Base-by-base conservation (phyloP, 2,329 filamentous ascomycete species). In the Chrysoporthe deuterocubensis region DNA sequence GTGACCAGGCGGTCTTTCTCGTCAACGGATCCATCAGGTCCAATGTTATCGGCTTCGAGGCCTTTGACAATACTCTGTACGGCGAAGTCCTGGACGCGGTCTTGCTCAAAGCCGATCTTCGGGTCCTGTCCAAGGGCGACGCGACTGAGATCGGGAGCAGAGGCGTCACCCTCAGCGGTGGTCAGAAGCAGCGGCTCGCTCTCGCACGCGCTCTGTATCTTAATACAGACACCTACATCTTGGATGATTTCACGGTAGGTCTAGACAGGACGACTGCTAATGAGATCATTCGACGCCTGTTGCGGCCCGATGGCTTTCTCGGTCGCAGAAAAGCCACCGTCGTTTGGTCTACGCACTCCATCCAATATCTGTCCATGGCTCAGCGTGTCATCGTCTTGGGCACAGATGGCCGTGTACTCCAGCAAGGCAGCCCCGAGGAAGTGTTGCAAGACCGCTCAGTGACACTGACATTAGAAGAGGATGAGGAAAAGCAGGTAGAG, bases 151-250 rank as follows among this genome's bases (percentile, higher is more conserved):
- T 83, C 57, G 82, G 82, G 5, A 79, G 76, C 58, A 77, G 78
- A 21, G 81, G 81, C 0, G 77, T 82, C n/a, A 78, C 76, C 21
- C 69, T 83, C 0, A 81, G 78, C 13, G 82, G 82, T 1, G 82
- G 82, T 0, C 81, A 83, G 60, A 71, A 74, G 57, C 76, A 80
- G 3, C 74, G 79, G 1, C 71, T 79, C 0, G 54, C 48, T 6
- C 65, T 70, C 18, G 69, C 67, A 7, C 60, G 67, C 50, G 67
- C 69, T 14, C 64, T 70, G 40, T 70, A 67, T 44, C 52, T 69
- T 21, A 21, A 57, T 5, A 40, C 67, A 1, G 61, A 67, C 16
- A n/a, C 64, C 1, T 65, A 66, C 13, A 40, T 70, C 13, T 21
- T 62, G 6, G 69, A 70, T 11, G 67, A 69, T 21, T 64, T 57